Percentiles rank a stretch among this genome's conserved stretches.
These are phyloP conservation scores for Ceraceosorus bombacis DNA, from an alignment of 1,284 basidiomycete genomes.

Conservation along the genomic window DNA sequence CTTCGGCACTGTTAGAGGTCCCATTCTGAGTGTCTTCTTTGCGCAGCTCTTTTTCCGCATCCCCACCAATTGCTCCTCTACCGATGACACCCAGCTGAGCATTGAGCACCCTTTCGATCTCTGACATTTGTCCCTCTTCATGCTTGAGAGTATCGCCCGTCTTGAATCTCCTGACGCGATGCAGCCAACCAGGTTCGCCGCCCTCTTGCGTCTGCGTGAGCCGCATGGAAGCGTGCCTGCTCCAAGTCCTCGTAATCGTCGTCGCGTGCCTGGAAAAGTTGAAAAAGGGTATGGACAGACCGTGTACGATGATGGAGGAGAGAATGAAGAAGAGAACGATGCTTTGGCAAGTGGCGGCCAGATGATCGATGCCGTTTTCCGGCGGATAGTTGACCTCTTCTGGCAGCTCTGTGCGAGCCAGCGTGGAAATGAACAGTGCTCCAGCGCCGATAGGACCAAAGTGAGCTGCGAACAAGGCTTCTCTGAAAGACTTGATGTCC, in stretches of 20 bases:
- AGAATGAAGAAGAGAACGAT: slow-evolving; percentile 48
- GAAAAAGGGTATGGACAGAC: slow-evolving; percentile 48
- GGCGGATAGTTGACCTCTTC: slow-evolving; percentile 39
- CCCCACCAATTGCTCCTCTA: slow-evolving; percentile 34
- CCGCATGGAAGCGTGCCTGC: slow-evolving; percentile 25
- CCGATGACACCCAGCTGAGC: slow-evolving; percentile 38
- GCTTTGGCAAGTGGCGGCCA: slow-evolving; percentile 44
- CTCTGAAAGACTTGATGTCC: slow-evolving; percentile 48
- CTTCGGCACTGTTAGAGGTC: slow-evolving; percentile 13
- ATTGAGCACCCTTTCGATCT: slow-evolving; percentile 20
- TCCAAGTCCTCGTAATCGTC: slow-evolving; percentile 40
- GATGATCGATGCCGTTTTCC: slow-evolving; percentile 36
- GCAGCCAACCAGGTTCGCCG: slow-evolving; percentile 41
- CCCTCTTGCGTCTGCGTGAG: slow-evolving; percentile 15
- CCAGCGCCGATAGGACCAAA: slow-evolving; percentile 48
- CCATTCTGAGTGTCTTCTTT: slow-evolving; percentile 17
- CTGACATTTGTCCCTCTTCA: slow-evolving; percentile 16
- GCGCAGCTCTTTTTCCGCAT: slow-evolving; percentile 31
- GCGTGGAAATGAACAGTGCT: slow-evolving; percentile 45
- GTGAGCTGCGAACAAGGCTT: slow-evolving; percentile 46
- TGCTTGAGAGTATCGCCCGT: slow-evolving; percentile 24
- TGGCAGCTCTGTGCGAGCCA: slow-evolving; percentile 37
- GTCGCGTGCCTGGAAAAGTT: slow-evolving; percentile 35
- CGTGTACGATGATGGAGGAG: slow-evolving; percentile 45
- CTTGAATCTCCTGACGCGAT: slow-evolving; percentile 26